Evolutionary conservation across 805 yeast species (phyloP).

Genomic region (Yarrowia divulgata): DNA sequence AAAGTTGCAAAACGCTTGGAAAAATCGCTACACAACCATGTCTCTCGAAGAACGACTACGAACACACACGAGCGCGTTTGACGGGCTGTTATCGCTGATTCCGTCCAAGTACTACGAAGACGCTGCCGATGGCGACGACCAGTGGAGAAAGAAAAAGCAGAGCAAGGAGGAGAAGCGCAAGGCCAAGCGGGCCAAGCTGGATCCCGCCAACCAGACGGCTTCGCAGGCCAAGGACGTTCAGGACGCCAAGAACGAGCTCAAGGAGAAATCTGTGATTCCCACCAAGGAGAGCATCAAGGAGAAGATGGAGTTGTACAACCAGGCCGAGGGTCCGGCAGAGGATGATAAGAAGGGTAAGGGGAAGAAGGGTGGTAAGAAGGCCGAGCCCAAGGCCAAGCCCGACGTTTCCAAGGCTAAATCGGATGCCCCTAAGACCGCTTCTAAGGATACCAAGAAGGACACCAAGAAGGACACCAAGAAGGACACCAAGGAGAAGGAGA

Average conservation of each 20-base stretch:
- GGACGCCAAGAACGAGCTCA: constrained; percentile 47
- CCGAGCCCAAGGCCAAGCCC: neutral
- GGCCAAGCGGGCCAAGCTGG: constrained; percentile 74
- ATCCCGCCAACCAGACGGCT: constrained; percentile 58
- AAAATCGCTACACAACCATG: neutral
- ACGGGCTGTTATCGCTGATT: constrained; percentile 85
- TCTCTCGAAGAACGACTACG: constrained; percentile 47
- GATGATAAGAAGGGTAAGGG: constrained; percentile 19
- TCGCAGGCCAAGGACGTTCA: constrained; percentile 51
- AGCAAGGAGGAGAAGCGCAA: constrained; percentile 65
- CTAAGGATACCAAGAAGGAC: neutral
- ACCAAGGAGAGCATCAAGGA: constrained; percentile 36
- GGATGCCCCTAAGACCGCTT: constrained; percentile 4
- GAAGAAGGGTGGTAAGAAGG: constrained; percentile 34
- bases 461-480: constrained; percentile 13
- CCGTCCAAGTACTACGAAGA: constrained; percentile 95
- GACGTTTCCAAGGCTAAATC: constrained; percentile 41
- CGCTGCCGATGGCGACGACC: constrained; percentile 78
- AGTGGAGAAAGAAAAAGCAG: constrained; percentile 88
- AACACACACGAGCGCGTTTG: constrained; percentile 62
- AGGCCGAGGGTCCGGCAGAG: constrained; percentile 44
- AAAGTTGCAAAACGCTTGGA: too few relatives aligned
- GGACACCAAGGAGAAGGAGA: constrained; percentile 43
- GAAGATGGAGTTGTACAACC: constrained; percentile 46
- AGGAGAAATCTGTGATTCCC: constrained; percentile 30